Evolutionary conservation across 257 asterid genomes (phyloP).

Genomic region (Paraleonurus japonicus): DNA sequence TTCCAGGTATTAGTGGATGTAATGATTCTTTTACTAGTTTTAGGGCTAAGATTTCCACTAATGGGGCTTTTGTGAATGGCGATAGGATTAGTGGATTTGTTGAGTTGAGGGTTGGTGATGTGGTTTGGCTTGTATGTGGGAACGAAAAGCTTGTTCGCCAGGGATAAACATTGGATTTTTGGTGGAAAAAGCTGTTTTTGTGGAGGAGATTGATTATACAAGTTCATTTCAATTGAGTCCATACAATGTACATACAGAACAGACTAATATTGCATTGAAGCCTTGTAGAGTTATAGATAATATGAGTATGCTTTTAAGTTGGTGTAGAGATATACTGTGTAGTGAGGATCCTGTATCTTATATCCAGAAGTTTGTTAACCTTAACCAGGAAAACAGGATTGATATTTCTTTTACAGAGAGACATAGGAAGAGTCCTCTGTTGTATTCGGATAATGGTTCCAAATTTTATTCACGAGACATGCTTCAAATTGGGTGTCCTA

Average conservation of each 20-base stretch:
- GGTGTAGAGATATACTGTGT: constrained; percentile 69
- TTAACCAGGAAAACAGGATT: constrained; percentile 23
- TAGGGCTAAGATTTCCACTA: constrained; percentile 53
- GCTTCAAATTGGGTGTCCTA: constrained; percentile 36
- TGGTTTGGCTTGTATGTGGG: constrained; percentile 55
- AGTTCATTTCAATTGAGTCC: constrained; percentile 25
- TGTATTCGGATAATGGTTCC: constrained; percentile 25
- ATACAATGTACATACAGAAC: constrained; percentile 10
- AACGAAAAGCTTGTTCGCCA: constrained; percentile 32
- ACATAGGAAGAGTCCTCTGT: constrained; percentile 20
- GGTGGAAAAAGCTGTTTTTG: constrained; percentile 49
- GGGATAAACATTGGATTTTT: constrained; percentile 53
- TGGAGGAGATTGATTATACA: constrained; percentile 52
- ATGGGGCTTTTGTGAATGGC: constrained; percentile 75
- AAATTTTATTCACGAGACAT: constrained; percentile 21
- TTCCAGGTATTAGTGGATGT: constrained; percentile 31
- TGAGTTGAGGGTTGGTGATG: constrained; percentile 65
- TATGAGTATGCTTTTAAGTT: constrained; percentile 40
- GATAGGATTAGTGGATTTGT: constrained; percentile 47
- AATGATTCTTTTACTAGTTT: constrained; percentile 25
- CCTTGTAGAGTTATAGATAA: constrained; percentile 34
- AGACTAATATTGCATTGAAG: constrained; percentile 21
- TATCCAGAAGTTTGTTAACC: constrained; percentile 40
- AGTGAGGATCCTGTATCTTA: constrained; percentile 63
- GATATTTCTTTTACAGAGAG: constrained; percentile 25